A percentile compares a stretch with the other conserved stretches of the same genome.
These are phyloP conservation scores for Adansonia madagascariensis DNA, from an alignment of 441 rosid genomes.

Conservation along the genomic window DNA sequence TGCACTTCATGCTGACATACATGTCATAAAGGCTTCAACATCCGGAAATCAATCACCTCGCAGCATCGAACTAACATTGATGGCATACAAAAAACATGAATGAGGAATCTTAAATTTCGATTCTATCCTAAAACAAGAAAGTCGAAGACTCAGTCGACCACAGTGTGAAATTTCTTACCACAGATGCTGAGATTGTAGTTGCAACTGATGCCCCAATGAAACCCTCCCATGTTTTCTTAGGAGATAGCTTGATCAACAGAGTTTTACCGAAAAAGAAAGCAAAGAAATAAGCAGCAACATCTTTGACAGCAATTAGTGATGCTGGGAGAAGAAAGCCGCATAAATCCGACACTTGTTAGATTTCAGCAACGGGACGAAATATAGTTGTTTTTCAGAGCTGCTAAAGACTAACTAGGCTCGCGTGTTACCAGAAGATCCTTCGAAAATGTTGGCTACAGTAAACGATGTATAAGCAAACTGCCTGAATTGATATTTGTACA, in stretches of 20 bases:
- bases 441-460: slow-evolving; percentile 91
- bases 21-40: neutral
- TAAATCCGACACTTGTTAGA: slow-evolving; percentile 18
- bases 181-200: slow-evolving; percentile 76
- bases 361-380: neutral
- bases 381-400: neutral
- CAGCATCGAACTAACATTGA: neutral
- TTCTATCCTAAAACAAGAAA: neutral
- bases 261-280: slow-evolving; percentile 94
- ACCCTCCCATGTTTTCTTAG: slow-evolving; percentile 98
- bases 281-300: slow-evolving; percentile 74
- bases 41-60: neutral
- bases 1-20: too few species aligned
- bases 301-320: slow-evolving; percentile 77
- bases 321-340: slow-evolving; percentile 92
- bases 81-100: neutral
- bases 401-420: neutral
- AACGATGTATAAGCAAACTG: slow-evolving; percentile 98
- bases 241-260: slow-evolving; percentile 88
- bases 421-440: slow-evolving; percentile 90
- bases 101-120: neutral
- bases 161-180: slow-evolving; percentile 45
- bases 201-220: slow-evolving; percentile 82
- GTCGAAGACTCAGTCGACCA: neutral
- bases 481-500: slow-evolving; percentile 96